phyloP scores from a whole-genome alignment of 352 stramenopile genomes.

The Globisporangium heterothallicum region DNA sequence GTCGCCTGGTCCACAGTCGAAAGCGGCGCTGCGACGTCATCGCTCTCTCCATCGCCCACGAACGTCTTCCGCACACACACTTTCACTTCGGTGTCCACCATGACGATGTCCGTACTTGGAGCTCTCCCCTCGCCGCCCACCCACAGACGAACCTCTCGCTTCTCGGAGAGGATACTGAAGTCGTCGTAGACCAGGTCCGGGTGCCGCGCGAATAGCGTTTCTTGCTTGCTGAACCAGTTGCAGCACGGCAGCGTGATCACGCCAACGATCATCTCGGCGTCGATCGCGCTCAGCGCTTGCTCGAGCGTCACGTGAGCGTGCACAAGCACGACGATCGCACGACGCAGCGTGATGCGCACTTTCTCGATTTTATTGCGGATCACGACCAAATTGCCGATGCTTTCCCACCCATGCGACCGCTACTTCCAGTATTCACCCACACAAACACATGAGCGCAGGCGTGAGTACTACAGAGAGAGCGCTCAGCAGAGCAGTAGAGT shows the following conservation, averaged over 20 bases:
- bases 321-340: conserved; percentile 68
- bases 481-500: too few relatives aligned
- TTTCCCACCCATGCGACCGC: conserved; percentile 39
- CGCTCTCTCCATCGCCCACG: neutral
- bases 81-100: conserved; percentile 36
- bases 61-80: conserved; percentile 44
- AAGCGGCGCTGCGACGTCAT: neutral
- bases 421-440: too few relatives aligned
- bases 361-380: conserved; percentile 84
- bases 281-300: conserved; percentile 58
- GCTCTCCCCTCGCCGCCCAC: conserved; percentile 8
- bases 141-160: conserved; percentile 67
- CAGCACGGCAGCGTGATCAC: conserved; percentile 76
- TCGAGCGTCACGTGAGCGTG: conserved; percentile 75
- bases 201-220: conserved; percentile 39
- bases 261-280: conserved; percentile 50
- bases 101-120: conserved; percentile 13
- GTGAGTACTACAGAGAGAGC: neutral
- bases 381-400: conserved; percentile 62
- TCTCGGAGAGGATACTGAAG: conserved; percentile 74
- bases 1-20: neutral
- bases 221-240: conserved; percentile 79
- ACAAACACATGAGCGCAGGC: neutral
- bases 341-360: conserved; percentile 51
- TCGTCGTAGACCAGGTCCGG: conserved; percentile 79